Percentiles rank a stretch among this genome's conserved stretches.
phyloP scores from a whole-genome alignment of 805 yeast genomes.

The Starmerella ratchasimensis region DNA sequence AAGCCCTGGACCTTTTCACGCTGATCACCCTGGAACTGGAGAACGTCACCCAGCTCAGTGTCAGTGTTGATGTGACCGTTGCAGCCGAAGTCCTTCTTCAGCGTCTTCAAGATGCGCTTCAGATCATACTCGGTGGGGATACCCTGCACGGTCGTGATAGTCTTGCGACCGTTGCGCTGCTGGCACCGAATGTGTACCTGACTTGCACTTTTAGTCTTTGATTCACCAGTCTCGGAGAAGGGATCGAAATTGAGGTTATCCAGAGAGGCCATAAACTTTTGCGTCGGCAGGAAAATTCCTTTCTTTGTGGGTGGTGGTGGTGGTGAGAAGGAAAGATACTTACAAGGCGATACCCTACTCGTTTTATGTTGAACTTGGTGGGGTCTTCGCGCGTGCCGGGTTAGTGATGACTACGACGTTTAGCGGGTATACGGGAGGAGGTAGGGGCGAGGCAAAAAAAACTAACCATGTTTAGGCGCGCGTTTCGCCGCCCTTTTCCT shows the following conservation, averaged over 20 bases:
- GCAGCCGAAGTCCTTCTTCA: slow-evolving; percentile 97
- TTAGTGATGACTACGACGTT: no score
- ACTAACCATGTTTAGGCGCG: no score
- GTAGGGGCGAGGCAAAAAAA: no score
- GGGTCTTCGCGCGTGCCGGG: no score
- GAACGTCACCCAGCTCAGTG: slow-evolving; percentile 89
- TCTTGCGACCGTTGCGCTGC: slow-evolving; percentile 98
- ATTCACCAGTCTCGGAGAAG: slow-evolving; percentile 99
- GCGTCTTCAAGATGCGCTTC: slow-evolving; percentile 81
- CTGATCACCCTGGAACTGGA: slow-evolving; percentile 98
- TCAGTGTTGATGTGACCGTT: slow-evolving; percentile 97
- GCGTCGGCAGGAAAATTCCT: slow-evolving; percentile 2
- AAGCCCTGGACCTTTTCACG: slow-evolving; percentile 92
- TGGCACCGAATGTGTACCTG: slow-evolving; percentile 96
- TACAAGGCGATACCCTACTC: no score
- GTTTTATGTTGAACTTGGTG: no score
- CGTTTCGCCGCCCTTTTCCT: no score
- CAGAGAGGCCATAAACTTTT: slow-evolving; percentile 52
- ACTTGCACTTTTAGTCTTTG: slow-evolving; percentile 86
- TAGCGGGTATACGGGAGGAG: no score
- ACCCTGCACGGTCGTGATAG: slow-evolving; percentile 96
- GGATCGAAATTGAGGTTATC: slow-evolving; percentile 69
- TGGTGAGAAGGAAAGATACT: neutral
- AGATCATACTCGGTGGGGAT: slow-evolving; percentile 87
- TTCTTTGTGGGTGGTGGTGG: neutral